Evolutionary conservation across 1,284 basidiomycete genomes (phyloP).

Genomic region (Phellinidium pouzarii): DNA sequence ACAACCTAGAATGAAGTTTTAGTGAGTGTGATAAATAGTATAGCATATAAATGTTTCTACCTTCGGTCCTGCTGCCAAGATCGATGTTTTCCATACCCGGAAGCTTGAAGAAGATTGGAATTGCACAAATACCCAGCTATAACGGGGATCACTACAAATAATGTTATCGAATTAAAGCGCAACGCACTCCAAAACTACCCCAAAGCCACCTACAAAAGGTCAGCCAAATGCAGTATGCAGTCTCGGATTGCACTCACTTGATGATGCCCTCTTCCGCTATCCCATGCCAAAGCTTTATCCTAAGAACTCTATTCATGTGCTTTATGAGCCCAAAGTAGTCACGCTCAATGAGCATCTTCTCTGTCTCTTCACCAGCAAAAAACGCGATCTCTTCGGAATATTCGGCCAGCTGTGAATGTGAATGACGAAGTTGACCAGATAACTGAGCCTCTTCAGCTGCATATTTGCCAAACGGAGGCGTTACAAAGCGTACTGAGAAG

Average conservation of each 20-base stretch:
- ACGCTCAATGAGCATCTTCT: conserved; percentile 90
- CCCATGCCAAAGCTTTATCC: conserved; percentile 83
- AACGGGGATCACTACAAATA: neutral
- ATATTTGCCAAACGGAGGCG: conserved; percentile 93
- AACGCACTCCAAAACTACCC: conserved; percentile 84
- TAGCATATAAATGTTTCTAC: conserved; percentile 31
- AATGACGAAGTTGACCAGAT: conserved; percentile 85
- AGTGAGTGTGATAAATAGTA: neutral
- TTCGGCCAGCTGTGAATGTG: conserved; percentile 90
- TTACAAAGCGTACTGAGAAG: conserved; percentile 68
- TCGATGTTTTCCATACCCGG: conserved; percentile 66
- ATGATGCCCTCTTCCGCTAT: conserved; percentile 94
- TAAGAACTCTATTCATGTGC: conserved; percentile 82
- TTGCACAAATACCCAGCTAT: conserved; percentile 84
- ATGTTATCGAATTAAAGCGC: neutral
- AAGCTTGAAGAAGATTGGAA: conserved; percentile 90
- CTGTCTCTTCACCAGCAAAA: conserved; percentile 84
- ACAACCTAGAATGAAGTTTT: conserved; percentile 50
- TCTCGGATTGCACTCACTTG: conserved; percentile 53
- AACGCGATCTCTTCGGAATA: conserved; percentile 94
- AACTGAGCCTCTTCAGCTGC: conserved; percentile 80
- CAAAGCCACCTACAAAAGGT: conserved; percentile 58
- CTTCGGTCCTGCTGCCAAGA: conserved; percentile 82
- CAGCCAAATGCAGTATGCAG: neutral
- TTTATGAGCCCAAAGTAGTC: conserved; percentile 85